Evolutionary conservation across 1,284 basidiomycete species (phyloP).

Genomic region (Crepidotus sp.): DNA sequence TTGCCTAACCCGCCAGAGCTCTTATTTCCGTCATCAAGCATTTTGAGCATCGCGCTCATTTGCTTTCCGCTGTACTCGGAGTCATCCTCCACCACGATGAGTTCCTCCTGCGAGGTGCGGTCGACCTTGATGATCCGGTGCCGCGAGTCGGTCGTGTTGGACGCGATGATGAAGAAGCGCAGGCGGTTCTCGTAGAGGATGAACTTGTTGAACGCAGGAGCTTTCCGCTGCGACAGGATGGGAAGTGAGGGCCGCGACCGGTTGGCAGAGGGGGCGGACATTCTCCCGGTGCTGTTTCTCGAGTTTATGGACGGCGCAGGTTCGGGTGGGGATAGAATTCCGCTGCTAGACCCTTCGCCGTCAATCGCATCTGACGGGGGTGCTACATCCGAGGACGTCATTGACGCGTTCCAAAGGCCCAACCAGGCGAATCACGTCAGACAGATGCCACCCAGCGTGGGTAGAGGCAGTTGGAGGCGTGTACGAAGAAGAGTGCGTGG

Average conservation of each 20-base stretch:
- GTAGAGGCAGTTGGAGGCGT: no score
- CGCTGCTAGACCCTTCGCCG: slow-evolving; percentile 6
- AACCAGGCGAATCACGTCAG: not conserved
- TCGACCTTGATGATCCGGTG: slow-evolving; percentile 91
- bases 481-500: no score
- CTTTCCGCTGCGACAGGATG: slow-evolving; percentile 9
- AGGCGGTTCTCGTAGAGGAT: slow-evolving; percentile 84
- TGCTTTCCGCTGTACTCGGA: slow-evolving; percentile 83
- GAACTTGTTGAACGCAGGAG: slow-evolving; percentile 73
- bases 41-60: slow-evolving; percentile 84
- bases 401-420: slow-evolving; percentile 4
- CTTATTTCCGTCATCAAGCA: slow-evolving; percentile 92
- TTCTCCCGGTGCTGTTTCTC: slow-evolving; percentile 8
- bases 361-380: not conserved
- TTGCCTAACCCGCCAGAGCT: slow-evolving; percentile 81
- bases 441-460: not conserved
- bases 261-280: slow-evolving; percentile 5
- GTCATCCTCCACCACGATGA: slow-evolving; percentile 78
- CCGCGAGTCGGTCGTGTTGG: slow-evolving; percentile 74
- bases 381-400: not conserved
- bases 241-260: slow-evolving; percentile 13
- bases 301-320: slow-evolving; percentile 17
- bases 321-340: slow-evolving; percentile 7
- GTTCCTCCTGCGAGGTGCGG: slow-evolving; percentile 66
- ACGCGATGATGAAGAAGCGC: slow-evolving; percentile 84